Evolutionary conservation across 495 filamentous ascomycete species (phyloP).

Genomic region (Bombardia bombarda): DNA sequence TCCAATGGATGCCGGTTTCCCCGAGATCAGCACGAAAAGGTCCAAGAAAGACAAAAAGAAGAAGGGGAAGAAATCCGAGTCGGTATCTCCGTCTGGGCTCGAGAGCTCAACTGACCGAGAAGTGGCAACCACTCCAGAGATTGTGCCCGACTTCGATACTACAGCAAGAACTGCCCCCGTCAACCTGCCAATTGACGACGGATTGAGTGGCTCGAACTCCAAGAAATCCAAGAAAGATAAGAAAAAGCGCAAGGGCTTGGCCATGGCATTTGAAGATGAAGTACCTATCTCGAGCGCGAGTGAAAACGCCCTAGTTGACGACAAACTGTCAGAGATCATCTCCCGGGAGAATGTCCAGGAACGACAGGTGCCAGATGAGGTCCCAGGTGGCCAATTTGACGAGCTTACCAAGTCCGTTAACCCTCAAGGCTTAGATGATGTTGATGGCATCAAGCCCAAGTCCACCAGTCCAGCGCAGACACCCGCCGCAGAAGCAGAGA

Average conservation of each 20-base stretch:
- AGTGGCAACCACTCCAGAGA: too few relatives aligned
- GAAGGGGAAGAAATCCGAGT: conserved; percentile 14
- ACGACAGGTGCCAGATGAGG: not conserved
- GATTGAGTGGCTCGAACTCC: conserved; percentile 9
- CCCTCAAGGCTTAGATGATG: not conserved
- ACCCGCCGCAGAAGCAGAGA: not conserved
- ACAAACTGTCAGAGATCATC: not conserved
- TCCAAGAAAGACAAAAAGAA: conserved; percentile 32
- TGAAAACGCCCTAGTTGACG: not conserved
- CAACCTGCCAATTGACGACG: conserved; percentile 11
- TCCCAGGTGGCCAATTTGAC: too few relatives aligned
- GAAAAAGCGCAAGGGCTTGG: conserved; percentile 17
- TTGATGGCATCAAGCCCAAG: not conserved
- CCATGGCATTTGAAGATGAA: conserved; percentile 1
- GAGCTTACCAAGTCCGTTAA: too few relatives aligned
- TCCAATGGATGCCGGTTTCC: conserved; percentile 4
- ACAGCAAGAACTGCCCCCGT: too few relatives aligned
- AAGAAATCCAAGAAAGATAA: conserved; percentile 28
- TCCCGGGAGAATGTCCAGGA: too few relatives aligned
- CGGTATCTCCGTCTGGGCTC: conserved; percentile 9
- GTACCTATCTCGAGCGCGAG: not conserved
- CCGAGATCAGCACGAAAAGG: conserved; percentile 14
- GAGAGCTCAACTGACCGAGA: conserved; percentile 9
- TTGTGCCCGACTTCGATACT: too few relatives aligned
- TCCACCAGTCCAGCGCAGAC: not conserved